phyloP scores from a whole-genome alignment of 2,329 filamentous ascomycete genomes.

The Balansia obtecta region DNA sequence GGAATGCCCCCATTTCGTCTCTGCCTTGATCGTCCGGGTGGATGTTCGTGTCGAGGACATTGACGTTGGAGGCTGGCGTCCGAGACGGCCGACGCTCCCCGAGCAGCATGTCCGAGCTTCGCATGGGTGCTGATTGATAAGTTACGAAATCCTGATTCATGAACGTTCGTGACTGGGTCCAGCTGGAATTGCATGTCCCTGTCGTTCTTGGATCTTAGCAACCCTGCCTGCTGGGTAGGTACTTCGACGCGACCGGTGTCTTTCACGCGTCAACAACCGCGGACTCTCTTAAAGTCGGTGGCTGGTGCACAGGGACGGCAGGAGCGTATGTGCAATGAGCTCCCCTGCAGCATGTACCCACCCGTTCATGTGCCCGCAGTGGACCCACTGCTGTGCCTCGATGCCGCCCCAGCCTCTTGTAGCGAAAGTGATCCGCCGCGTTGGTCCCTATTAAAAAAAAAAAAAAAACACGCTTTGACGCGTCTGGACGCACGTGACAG shows the following conservation, averaged over 20 bases:
- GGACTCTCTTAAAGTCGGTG: constrained; percentile 3
- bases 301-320: constrained; percentile 7
- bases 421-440: constrained; percentile 14
- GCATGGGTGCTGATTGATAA: constrained; percentile 19
- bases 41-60: too few species aligned
- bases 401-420: constrained; percentile 3
- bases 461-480: constrained; percentile 23
- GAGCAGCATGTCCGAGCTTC: constrained; percentile 11
- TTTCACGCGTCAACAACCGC: constrained; percentile 11
- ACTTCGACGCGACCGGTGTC: constrained; percentile 12
- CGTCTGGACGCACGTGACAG: constrained; percentile 26
- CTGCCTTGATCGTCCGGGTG: too few species aligned
- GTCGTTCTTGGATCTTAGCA: constrained; percentile 2
- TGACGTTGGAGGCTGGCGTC: constrained; percentile 7
- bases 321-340: not conserved
- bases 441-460: constrained; percentile 9
- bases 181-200: constrained; percentile 6
- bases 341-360: not conserved
- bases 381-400: not conserved
- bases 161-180: not conserved
- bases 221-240: not conserved
- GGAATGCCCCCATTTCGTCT: too few species aligned
- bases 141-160: constrained; percentile 7
- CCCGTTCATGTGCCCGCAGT: constrained; percentile 5
- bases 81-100: constrained; percentile 10